Conservation (phyloP, 306 rosid species). For the Abrus pulchellus region DNA sequence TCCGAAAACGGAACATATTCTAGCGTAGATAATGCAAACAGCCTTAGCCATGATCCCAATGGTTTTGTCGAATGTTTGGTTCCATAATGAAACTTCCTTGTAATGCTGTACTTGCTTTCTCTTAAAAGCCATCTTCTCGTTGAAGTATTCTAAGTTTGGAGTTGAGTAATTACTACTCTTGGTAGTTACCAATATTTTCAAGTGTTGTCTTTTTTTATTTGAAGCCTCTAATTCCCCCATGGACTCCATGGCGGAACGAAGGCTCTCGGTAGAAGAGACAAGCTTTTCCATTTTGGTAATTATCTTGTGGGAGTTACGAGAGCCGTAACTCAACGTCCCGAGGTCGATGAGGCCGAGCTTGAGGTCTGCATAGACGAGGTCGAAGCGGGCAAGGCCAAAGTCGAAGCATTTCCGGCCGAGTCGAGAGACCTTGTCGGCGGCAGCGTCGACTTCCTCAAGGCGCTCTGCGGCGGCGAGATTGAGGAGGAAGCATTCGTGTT, state of each 20-base stretch:
- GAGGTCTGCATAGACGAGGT: slow-evolving; percentile 53
- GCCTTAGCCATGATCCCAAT: slow-evolving; percentile 66
- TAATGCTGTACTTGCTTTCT: slow-evolving; percentile 63
- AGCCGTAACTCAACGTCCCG: slow-evolving; percentile 39
- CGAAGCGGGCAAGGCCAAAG: slow-evolving; percentile 50
- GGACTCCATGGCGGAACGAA: slow-evolving; percentile 55
- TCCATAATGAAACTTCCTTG: slow-evolving; percentile 71
- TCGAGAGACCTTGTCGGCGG: slow-evolving; percentile 53
- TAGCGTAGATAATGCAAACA: slow-evolving; percentile 60
- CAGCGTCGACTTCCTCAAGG: slow-evolving; percentile 61
- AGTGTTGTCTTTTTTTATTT: slow-evolving; percentile 51
- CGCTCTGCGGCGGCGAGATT: slow-evolving; percentile 68
- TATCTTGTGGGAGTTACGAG: slow-evolving; percentile 21
- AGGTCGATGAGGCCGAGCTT: slow-evolving; percentile 56
- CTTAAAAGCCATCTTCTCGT: slow-evolving; percentile 42
- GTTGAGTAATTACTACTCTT: not conserved
- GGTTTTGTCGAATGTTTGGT: slow-evolving; percentile 61
- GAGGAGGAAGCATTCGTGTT: slow-evolving; percentile 62
- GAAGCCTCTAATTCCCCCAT: slow-evolving; percentile 53
- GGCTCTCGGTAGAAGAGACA: slow-evolving; percentile 37
- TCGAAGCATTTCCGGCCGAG: slow-evolving; percentile 60
- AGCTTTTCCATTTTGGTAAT: slow-evolving; percentile 60
- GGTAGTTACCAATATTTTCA: not conserved
- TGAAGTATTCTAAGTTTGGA: slow-evolving; percentile 45
- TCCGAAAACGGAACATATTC: slow-evolving; percentile 62